Evolutionary conservation across 2,329 filamentous ascomycete genomes (phyloP).

Genomic region (Harringtonia aguacate): DNA sequence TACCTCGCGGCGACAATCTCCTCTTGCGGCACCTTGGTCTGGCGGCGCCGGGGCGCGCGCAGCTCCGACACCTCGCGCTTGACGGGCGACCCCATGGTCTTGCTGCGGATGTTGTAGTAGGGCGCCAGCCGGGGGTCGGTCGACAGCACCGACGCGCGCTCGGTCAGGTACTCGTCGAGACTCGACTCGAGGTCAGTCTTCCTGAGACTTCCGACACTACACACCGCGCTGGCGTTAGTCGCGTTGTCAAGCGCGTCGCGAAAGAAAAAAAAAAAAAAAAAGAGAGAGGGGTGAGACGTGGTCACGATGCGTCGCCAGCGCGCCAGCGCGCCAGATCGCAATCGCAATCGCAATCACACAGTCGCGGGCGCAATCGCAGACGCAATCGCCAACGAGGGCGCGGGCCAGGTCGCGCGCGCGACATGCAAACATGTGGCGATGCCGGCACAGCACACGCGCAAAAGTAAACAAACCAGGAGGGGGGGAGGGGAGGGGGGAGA

Average conservation of each 20-base stretch:
- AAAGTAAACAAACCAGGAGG: neutral
- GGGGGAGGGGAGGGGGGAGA: neutral
- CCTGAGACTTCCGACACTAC: constrained; percentile 58
- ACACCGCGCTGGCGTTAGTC: constrained; percentile 10
- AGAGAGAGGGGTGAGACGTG: neutral
- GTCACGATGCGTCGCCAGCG: no score
- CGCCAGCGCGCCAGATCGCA: no score
- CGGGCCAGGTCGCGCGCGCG: no score
- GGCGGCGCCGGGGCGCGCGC: constrained; percentile 21
- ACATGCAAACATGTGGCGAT: no score
- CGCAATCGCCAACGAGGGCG: no score
- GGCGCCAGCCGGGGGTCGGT: constrained; percentile 55
- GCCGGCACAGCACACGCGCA: neutral
- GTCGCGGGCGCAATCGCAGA: no score
- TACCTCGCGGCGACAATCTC: constrained; percentile 30
- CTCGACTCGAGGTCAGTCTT: constrained; percentile 70
- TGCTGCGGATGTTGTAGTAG: constrained; percentile 64
- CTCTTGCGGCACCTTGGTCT: constrained; percentile 28
- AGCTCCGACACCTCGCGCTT: constrained; percentile 39
- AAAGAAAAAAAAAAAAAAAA: neutral
- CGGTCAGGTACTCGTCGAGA: constrained; percentile 62
- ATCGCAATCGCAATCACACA: no score
- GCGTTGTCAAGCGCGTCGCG: neutral
- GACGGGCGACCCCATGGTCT: constrained; percentile 47
- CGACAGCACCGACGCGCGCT: constrained; percentile 55